Base-by-base conservation (phyloP, 306 rosid genomes). In the Trichosanthes truncata region DNA sequence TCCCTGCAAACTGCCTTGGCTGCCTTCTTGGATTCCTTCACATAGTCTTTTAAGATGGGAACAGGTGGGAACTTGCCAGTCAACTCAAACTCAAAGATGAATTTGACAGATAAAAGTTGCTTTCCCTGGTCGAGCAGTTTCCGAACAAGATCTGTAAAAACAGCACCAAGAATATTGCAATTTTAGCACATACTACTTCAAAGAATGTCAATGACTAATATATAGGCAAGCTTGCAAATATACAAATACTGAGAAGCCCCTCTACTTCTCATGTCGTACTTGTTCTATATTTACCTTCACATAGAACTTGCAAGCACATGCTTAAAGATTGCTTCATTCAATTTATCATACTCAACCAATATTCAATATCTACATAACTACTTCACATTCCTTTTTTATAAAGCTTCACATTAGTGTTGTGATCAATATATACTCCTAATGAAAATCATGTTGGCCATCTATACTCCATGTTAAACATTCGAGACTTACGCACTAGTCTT, bases 31-130 rank as follows among this genome's bases (percentile, higher is more conserved):
- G 91, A 63, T 74, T 86, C 90, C 80, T 87, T 79, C 74, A 94
- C 86, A 68, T 78, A 86, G 51, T 87, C 88, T 85, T 89, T 82
- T 88, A 94, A 83, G 73, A 94, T 62, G 78, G 94, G 83, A 57
- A 89, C 89, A 14, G 96, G 93, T 48, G 97, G 89, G 86, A 90
- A 85, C 84, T 84, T 87, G 59, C 88, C 88, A 57, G 89, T 85
- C 82, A 90, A 88, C 81, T 86, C 78, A 84, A 88, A 89, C 78
- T 92, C 97, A 55, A 84, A 86, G 81, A 88, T 82, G 74, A 89
- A 90, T 81, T 88, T 90, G 84, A 90, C 89, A 65, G 97, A 94
- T 73, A 85, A 81, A 72, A 86, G 82, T 66, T 88, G 85, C 80
- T 90, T 92, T 25, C 92, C 89, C 74, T 68, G 85, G 43, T 69